Base-by-base conservation (phyloP, 2,329 filamentous ascomycete genomes). In the Colletotrichum spinosum region DNA sequence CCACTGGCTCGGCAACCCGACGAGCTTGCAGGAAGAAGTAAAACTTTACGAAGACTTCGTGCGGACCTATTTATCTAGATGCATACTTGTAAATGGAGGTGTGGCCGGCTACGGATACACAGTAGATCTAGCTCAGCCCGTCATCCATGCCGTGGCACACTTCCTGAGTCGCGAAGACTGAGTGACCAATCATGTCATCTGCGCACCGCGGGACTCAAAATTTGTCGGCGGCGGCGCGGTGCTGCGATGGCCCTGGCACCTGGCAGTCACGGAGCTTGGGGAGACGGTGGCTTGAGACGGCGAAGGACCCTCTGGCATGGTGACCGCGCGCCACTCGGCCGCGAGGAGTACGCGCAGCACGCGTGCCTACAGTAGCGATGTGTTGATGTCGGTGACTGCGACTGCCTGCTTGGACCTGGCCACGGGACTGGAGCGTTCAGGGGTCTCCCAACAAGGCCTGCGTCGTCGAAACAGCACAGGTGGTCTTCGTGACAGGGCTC, bases 71-170 rank as follows among this genome's bases (percentile, higher is more conserved):
- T 10, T 17, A 17, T 8, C 1, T 41, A 50, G 17, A 57, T 41
- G 63, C 58, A 62, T 65, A 17, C 17, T 17, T 17, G 17, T 17
- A 45, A 62, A 25, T 25, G 48, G 53, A 48, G 52, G 63, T 57
- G 46, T 66, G 58, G 61, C 61, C 55, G 61, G 59, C 63, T 66
- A 57, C 55, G 61, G 63, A 58, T 66, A 57, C 52, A 37, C 25
- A 25, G 25, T 25, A 25, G 25, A 25, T 54, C 53, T 53, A 48
- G 5, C 41, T 25, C 45, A 33, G 39, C 38, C 34, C 48, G 53
- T 53, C 33, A 63, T 49, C 48, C 63, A 63, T 63, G 63, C 48
- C n/a, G 53, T 15, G 49, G 63, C 33, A 65, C 52, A 37, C 58
- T 44, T 66, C 59, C 57, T 54, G 58, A 66, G 48, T 66, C 63